A percentile compares a stretch with the other conserved stretches of the same genome.
Conservation (phyloP, 2,329 filamentous ascomycete genomes). For the Botrytis porri region DNA sequence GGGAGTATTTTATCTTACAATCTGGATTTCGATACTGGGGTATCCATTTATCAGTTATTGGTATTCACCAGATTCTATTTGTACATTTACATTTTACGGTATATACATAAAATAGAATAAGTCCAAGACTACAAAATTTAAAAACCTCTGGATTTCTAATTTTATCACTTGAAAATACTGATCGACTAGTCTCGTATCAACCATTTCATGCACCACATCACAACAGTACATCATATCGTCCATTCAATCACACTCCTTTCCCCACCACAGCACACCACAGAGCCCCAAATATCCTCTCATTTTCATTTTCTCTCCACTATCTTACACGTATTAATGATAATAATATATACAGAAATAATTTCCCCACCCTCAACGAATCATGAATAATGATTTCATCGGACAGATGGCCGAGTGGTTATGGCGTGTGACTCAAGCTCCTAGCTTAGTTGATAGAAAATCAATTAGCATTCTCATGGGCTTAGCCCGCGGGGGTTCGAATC, state of each 20-base stretch:
- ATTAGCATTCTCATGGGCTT: slow-evolving; percentile 17
- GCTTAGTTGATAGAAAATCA: slow-evolving; percentile 4
- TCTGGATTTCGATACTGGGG: background rate
- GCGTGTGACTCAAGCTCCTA: slow-evolving; percentile 20
- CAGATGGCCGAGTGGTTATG: slow-evolving; percentile 19
- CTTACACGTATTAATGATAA: fast-evolving
- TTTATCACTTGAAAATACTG: background rate
- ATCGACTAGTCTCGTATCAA: background rate
- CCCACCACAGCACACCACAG: too few relatives aligned
- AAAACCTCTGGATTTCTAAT: too few relatives aligned
- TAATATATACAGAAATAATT: background rate
- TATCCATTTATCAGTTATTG: background rate
- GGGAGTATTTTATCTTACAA: background rate
- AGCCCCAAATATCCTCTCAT: too few relatives aligned
- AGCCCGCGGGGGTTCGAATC: slow-evolving; percentile 21
- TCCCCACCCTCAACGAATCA: fast-evolving
- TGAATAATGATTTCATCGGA: background rate
- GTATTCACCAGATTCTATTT: background rate
- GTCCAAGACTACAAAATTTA: background rate
- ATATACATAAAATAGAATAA: background rate
- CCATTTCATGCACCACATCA: background rate
- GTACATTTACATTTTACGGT: background rate
- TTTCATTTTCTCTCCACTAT: background rate
- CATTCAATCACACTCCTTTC: background rate
- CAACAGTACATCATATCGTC: background rate